A percentile compares a stretch with the other conserved stretches of the same genome.
Evolutionary conservation across 2,329 filamentous ascomycete genomes (phyloP).

Genomic region (Fusarium sp.): DNA sequence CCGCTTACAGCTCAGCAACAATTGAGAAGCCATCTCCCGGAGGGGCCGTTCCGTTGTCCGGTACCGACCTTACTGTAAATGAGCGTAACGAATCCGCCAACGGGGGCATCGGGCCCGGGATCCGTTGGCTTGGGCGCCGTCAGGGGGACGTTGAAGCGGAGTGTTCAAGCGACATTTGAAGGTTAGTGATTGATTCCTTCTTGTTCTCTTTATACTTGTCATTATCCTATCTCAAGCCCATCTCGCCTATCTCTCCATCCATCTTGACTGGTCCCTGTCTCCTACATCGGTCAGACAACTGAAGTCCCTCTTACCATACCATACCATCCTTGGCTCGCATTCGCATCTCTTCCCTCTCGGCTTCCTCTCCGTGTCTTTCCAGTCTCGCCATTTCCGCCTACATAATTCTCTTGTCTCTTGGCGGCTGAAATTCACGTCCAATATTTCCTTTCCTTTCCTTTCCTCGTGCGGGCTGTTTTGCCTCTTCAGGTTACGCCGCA

Average conservation of each 20-base stretch:
- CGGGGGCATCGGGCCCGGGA: conserved; percentile 64
- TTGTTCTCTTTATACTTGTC: conserved; percentile 5
- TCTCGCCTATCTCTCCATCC: conserved; percentile 27
- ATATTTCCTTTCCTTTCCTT: not conserved
- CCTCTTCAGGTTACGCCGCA: conserved; percentile 13
- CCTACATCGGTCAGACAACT: conserved; percentile 18
- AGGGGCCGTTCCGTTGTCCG: conserved; percentile 21
- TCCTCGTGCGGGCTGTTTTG: conserved; percentile 1
- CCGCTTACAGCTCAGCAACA: conserved; percentile 17
- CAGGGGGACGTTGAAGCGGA: conserved; percentile 66
- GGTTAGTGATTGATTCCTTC: conserved; percentile 59
- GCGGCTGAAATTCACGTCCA: not conserved
- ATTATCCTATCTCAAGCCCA: conserved; percentile 12
- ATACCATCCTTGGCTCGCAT: not conserved
- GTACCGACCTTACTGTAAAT: conserved; percentile 54
- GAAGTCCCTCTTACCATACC: not conserved
- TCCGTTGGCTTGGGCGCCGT: conserved; percentile 61
- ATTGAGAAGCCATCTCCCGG: conserved; percentile 3
- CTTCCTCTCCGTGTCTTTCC: conserved; percentile 13
- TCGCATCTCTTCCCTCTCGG: conserved; percentile 10
- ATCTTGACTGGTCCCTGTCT: conserved; percentile 11
- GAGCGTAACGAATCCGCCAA: conserved; percentile 70
- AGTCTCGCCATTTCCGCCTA: conserved; percentile 19
- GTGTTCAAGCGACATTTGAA: conserved; percentile 73
- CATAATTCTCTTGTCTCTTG: not conserved